Conservation (phyloP, 805 yeast genomes). For the Metschnikowia hibisci region DNA sequence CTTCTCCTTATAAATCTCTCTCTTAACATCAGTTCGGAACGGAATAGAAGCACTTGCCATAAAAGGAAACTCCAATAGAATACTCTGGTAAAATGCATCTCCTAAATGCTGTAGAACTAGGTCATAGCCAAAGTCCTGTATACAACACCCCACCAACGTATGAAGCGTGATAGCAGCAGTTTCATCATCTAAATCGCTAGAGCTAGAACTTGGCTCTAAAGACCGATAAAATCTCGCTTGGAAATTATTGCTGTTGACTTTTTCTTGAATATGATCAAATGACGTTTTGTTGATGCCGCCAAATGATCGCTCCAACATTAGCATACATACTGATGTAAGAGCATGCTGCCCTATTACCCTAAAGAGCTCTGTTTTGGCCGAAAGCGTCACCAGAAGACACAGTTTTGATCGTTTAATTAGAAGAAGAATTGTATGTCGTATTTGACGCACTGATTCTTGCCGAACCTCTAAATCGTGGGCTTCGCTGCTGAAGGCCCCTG, state of each 20-base stretch:
- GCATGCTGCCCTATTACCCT: constrained; percentile 55
- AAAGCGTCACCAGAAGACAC: constrained; percentile 46
- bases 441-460: constrained; percentile 5
- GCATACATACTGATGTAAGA: constrained; percentile 52
- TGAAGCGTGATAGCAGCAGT: constrained; percentile 53
- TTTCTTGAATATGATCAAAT: constrained; percentile 45
- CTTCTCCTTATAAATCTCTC: not conserved
- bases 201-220: constrained; percentile 39
- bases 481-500: not conserved
- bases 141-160: constrained; percentile 63
- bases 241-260: constrained; percentile 40
- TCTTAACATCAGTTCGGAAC: constrained; percentile 14
- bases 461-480: not conserved
- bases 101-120: constrained; percentile 58
- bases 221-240: constrained; percentile 45
- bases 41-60: constrained; percentile 41
- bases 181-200: constrained; percentile 41
- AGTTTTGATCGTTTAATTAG: constrained; percentile 58
- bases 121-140: constrained; percentile 81
- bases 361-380: constrained; percentile 36
- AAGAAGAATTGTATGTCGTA: constrained; percentile 12
- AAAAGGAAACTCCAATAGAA: constrained; percentile 63
- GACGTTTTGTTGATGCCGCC: constrained; percentile 51
- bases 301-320: constrained; percentile 62
- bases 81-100: constrained; percentile 60